Evolutionary conservation across 2,329 filamentous ascomycete genomes (phyloP).

Genomic region (Nemania sp.): DNA sequence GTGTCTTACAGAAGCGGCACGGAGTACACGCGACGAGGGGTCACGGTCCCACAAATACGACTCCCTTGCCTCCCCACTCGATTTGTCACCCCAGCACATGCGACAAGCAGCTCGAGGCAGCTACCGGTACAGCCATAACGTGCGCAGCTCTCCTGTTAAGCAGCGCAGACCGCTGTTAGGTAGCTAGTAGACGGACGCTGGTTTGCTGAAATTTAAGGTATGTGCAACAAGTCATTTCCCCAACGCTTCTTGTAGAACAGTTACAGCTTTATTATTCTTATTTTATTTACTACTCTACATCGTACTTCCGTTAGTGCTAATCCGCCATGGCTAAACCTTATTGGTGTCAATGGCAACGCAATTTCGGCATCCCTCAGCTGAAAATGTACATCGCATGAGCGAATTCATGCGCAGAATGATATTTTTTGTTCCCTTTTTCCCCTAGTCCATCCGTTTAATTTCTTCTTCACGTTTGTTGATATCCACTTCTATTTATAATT

Average conservation of each 20-base stretch:
- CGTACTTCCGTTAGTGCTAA: not conserved
- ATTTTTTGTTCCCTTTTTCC: constrained; percentile 13
- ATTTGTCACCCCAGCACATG: constrained; percentile 28
- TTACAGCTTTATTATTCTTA: not conserved
- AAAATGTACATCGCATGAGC: constrained; percentile 40
- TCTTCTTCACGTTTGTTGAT: constrained; percentile 33
- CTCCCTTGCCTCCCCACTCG: constrained; percentile 16
- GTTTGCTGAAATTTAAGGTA: constrained; percentile 11
- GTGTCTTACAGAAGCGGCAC: not conserved
- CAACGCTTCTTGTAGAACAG: not conserved
- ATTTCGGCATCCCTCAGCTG: constrained; percentile 46
- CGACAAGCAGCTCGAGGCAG: constrained; percentile 10
- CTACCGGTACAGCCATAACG: constrained; percentile 1
- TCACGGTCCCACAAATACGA: constrained; percentile 18
- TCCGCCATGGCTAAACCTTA: constrained; percentile 7
- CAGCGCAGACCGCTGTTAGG: constrained; percentile 21
- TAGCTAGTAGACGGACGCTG: not conserved
- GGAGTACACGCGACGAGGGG: constrained; percentile 27
- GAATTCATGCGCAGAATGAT: constrained; percentile 38
- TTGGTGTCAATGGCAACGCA: constrained; percentile 38
- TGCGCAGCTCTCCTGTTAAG: constrained; percentile 19
- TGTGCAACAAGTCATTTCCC: constrained; percentile 7
- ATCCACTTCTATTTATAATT: constrained; percentile 39
- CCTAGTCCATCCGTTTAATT: constrained; percentile 21
- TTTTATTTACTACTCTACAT: not conserved